These are phyloP conservation scores for Leucoagaricus sp. DNA, from an alignment of 1,284 basidiomycete genomes.

Conservation along the genomic window DNA sequence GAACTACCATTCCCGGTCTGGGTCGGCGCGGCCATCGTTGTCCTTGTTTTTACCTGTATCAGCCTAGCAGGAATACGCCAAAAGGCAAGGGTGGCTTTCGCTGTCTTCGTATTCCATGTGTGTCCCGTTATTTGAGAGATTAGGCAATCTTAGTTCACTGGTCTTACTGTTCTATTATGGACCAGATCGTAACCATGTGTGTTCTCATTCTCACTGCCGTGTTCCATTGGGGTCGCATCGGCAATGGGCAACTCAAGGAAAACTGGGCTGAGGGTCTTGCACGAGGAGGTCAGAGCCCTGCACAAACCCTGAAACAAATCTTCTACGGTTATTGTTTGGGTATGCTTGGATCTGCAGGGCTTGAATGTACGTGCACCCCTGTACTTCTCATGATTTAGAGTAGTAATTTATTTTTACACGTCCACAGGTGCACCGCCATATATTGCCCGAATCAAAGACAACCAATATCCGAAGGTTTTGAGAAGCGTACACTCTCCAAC, in stretches of 20 bases:
- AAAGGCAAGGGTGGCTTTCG: conserved; percentile 58
- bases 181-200: conserved; percentile 50
- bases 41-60: conserved; percentile 52
- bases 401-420: not conserved
- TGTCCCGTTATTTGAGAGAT: conserved; percentile 21
- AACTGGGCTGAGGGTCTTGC: conserved; percentile 32
- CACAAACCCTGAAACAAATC: conserved; percentile 42
- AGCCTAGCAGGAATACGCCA: conserved; percentile 63
- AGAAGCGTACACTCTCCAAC: conserved; percentile 63
- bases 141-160: too few species aligned
- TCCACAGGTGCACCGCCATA: conserved; percentile 67
- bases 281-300: conserved; percentile 24
- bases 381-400: not conserved
- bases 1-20: conserved; percentile 52
- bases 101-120: conserved; percentile 62
- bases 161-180: conserved; percentile 30
- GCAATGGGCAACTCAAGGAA: conserved; percentile 51
- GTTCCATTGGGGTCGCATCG: conserved; percentile 52
- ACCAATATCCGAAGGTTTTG: conserved; percentile 56
- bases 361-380: conserved; percentile 51
- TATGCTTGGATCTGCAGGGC: conserved; percentile 70
- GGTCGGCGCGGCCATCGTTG: conserved; percentile 48
- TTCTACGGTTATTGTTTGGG: conserved; percentile 68
- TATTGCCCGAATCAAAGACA: conserved; percentile 55
- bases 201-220: conserved; percentile 50